These are phyloP conservation scores for Leccinum broughii DNA, from an alignment of 768 basidiomycete species.

Conservation along the genomic window DNA sequence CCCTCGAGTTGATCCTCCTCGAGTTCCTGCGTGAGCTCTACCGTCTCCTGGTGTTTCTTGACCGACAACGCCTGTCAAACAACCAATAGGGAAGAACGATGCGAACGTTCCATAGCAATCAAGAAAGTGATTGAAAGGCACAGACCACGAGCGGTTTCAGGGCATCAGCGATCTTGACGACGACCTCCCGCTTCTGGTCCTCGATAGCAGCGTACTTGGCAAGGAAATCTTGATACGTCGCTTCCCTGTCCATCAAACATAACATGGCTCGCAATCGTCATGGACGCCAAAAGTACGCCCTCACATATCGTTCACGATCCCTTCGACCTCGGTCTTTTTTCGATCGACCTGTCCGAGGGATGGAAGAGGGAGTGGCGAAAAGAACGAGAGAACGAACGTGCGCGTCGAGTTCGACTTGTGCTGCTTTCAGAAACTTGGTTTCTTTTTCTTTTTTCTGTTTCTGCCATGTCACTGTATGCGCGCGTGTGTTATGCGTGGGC, in stretches of 20 bases:
- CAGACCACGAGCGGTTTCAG: slow-evolving; percentile 30
- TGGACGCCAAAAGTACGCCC: slow-evolving; percentile 13
- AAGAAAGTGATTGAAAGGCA: not conserved
- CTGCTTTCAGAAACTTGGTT: slow-evolving; percentile 20
- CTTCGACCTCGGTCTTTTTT: slow-evolving; percentile 21
- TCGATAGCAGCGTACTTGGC: slow-evolving; percentile 23
- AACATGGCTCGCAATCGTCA: not conserved
- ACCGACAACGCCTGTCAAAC: slow-evolving; percentile 26
- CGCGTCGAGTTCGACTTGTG: slow-evolving; percentile 27
- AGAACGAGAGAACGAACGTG: slow-evolving; percentile 14
- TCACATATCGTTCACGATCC: slow-evolving; percentile 28
- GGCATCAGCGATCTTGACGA: slow-evolving; percentile 25
- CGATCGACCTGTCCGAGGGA: slow-evolving; percentile 19
- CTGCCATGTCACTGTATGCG: slow-evolving; percentile 32
- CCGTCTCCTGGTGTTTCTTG: slow-evolving; percentile 27
- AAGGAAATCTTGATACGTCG: slow-evolving; percentile 28
- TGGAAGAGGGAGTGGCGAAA: not conserved
- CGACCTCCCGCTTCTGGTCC: slow-evolving; percentile 30
- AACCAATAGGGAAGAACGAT: not conserved
- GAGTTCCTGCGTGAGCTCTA: slow-evolving; percentile 21
- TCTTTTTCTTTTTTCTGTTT: slow-evolving; percentile 32
- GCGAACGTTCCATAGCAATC: not conserved
- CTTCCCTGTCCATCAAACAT: slow-evolving; percentile 20
- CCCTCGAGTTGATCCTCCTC: slow-evolving; percentile 29
- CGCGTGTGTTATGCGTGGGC: not conserved